Percentiles rank a stretch among this genome's conserved stretches.
Evolutionary conservation across 805 yeast genomes (phyloP).

Genomic region (Candida rishiriensis): DNA sequence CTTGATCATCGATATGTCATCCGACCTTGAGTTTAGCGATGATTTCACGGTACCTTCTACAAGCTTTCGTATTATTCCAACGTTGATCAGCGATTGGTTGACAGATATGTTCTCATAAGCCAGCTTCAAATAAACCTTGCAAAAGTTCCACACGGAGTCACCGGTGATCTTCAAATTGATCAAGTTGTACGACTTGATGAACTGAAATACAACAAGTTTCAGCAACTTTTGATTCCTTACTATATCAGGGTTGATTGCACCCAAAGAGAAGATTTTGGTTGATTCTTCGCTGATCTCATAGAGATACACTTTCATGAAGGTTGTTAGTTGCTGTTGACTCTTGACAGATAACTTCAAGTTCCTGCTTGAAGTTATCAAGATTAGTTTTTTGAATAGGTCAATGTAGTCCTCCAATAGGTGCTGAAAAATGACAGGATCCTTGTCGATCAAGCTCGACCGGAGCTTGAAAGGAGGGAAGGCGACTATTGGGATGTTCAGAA

Average conservation of each 20-base stretch:
- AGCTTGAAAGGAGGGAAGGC: slow-evolving; percentile 71
- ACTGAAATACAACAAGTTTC: slow-evolving; percentile 45
- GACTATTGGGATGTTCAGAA: slow-evolving; percentile 51
- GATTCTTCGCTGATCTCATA: slow-evolving; percentile 60
- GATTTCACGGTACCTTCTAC: slow-evolving; percentile 52
- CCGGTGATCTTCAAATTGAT: slow-evolving; percentile 55
- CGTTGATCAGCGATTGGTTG: slow-evolving; percentile 29
- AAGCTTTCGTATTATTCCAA: slow-evolving; percentile 42
- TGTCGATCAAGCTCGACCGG: slow-evolving; percentile 72
- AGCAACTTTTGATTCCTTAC: slow-evolving; percentile 44
- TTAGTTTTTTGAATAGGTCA: slow-evolving; percentile 43
- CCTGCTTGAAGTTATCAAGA: slow-evolving; percentile 23
- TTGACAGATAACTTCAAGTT: slow-evolving; percentile 40
- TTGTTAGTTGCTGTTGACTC: slow-evolving; percentile 53
- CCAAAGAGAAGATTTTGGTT: slow-evolving; percentile 59
- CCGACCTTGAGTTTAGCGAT: slow-evolving; percentile 44
- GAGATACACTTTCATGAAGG: slow-evolving; percentile 54
- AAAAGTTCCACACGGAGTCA: slow-evolving; percentile 61
- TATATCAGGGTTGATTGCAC: slow-evolving; percentile 69
- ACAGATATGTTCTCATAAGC: slow-evolving; percentile 24
- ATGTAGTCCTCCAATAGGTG: slow-evolving; percentile 66
- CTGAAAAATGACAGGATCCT: slow-evolving; percentile 81
- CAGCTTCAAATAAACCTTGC: slow-evolving; percentile 45
- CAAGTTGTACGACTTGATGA: slow-evolving; percentile 49
- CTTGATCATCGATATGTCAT: slow-evolving; percentile 41